Evolutionary conservation across 1,284 basidiomycete species (phyloP), one percentile per base, ranked within the genome.

Genomic region (Inonotus hispidus): DNA sequence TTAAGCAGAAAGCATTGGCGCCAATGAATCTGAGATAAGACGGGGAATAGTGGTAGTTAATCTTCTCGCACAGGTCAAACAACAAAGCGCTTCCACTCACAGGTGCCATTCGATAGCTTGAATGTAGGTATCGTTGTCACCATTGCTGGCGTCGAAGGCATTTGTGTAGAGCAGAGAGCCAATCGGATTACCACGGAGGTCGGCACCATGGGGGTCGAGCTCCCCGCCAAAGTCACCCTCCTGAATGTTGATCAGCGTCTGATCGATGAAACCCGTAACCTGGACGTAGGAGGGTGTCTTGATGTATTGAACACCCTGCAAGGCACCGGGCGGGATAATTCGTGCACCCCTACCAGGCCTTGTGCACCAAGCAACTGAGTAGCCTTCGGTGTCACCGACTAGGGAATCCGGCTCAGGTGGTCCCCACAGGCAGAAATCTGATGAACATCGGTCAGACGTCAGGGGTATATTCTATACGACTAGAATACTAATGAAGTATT

Each of bases 91-190:
- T 32, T 7, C 32, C 32, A 43, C 41, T 43, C 16, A 14, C 16
- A 43, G 10, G 37, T 54, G 21, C 39, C 38, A 38, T 13, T 57
- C 43, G 32, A 43, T 21, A 43, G 59, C 69, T 68, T 53, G 69
- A 66, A 58, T 67, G 67, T 62, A 71, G 66, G 49, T 64, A 61
- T n/a, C 8, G n/a, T 43, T 43, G 10, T 43, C 41, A 21, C 41
- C 41, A 43, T 39, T 39, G 53, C 63, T 58, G 19, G 62, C 19
- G 62, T 72, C 68, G 69, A 75, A 73, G 32, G 77, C 75, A 68
- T 83, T 82, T 50, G 83, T 82, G 68, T 79, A 88, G n/a, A 85
- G 77, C 19, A 85, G 73, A 46, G 83, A 84, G 65, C 84, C 85
- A 63, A 87, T 72, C 1, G 82, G 82, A 69, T 84, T 84, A n/a